phyloP scores from a whole-genome alignment of 2,329 filamentous ascomycete species.

The Calonectria fujianensis region DNA sequence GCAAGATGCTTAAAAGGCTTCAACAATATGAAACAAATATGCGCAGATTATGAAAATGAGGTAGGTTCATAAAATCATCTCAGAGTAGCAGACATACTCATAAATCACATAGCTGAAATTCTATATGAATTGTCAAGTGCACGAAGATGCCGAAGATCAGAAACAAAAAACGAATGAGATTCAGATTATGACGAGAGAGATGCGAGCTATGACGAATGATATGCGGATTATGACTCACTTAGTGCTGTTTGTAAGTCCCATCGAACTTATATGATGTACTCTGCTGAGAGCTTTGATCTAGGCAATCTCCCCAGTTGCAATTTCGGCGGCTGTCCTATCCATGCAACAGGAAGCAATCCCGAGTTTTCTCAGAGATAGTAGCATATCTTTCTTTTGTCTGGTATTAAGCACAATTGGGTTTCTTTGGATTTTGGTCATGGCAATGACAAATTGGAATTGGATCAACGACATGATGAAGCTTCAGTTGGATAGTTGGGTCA shows the following conservation, averaged over 20 bases:
- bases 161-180: too few relatives aligned
- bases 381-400: background rate
- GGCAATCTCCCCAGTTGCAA: background rate
- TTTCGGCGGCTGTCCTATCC: background rate
- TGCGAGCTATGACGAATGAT: too few relatives aligned
- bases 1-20: background rate
- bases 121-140: background rate
- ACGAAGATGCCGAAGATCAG: too few relatives aligned
- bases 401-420: too few relatives aligned
- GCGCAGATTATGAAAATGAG: background rate
- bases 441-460: background rate
- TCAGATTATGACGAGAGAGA: too few relatives aligned
- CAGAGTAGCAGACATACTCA: background rate
- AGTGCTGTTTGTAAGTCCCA: background rate
- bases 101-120: background rate
- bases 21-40: background rate
- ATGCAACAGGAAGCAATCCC: background rate
- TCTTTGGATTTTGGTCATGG: background rate
- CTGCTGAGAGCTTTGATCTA: background rate
- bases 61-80: background rate
- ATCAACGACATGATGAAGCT: background rate
- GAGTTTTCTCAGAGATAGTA: background rate
- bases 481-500: background rate
- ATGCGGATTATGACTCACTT: background rate
- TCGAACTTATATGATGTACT: rapidly evolving